phyloP scores from a whole-genome alignment of 441 rosid species.

The Eutrema salsugineum region DNA sequence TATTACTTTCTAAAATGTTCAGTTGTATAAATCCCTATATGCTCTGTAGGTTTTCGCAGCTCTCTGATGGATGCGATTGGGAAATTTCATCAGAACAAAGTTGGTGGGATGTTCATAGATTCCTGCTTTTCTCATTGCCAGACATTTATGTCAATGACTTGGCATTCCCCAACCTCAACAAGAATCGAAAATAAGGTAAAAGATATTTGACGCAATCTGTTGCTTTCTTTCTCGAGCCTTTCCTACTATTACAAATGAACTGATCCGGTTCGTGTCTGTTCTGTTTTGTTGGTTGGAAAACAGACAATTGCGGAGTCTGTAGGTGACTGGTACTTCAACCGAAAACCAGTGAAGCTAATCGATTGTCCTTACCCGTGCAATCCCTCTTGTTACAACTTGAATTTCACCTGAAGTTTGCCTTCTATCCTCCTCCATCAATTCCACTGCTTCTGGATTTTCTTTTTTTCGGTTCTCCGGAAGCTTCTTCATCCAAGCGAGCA shows the following conservation, averaged over 20 bases:
- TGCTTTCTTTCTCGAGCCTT: conserved; percentile 1
- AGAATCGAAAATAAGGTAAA: conserved; percentile 65
- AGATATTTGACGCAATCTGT: background rate
- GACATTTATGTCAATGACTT: conserved; percentile 52
- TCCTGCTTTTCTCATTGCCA: conserved; percentile 90
- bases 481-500: background rate
- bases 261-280: background rate
- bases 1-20: background rate
- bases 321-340: conserved; percentile 86
- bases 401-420: conserved; percentile 36
- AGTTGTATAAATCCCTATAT: background rate
- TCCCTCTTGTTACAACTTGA: conserved; percentile 77
- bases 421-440: background rate
- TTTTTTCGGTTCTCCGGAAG: background rate
- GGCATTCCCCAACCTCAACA: conserved; percentile 75
- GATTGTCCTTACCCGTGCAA: conserved; percentile 95
- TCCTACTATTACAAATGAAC: conserved; percentile 21
- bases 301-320: conserved; percentile 90
- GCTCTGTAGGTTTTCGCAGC: conserved; percentile 52
- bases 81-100: conserved; percentile 45
- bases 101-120: conserved; percentile 68
- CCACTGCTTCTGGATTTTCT: background rate
- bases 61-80: conserved; percentile 60
- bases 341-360: conserved; percentile 52
- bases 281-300: conserved; percentile 19